Base-by-base conservation (phyloP, 495 filamentous ascomycete genomes). In the Chaetomium fimeti region DNA sequence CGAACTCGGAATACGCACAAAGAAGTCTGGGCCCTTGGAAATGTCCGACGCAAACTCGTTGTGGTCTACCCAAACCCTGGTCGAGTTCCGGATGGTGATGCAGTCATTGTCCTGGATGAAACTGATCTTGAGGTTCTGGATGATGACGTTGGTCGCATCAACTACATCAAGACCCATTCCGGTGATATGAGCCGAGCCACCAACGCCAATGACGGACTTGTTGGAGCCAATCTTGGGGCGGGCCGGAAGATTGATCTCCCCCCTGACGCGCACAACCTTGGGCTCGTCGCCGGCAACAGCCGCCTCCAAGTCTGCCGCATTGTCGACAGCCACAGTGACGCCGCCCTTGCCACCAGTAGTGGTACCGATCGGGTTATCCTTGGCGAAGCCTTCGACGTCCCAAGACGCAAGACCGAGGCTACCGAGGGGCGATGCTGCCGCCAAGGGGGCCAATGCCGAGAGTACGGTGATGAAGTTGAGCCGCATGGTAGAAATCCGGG, bases 21-120 rank as follows among this genome's bases (percentile, higher is more conserved):
- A 88, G 69, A 84, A 84, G 75, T 89, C 87, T 61, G 86, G 87
- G 69, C 78, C 82, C 65, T 84, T 76, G 64, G 77, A 75, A 20
- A 73, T 71, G 73, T 88, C 82, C 24, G 81, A 84, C 12, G 81
- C 82, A 8, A 90, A 77, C 71, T 90, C 87, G 71, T 79, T 80
- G 74, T 89, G 87, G 72, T 90, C 87, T 43, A 89, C 75, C 86
- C 87, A 89, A 28, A 89, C 80, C 55, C 88, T 84, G 53, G 72
- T 84, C 32, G 68, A 68, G 65, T 66, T 66, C 68, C 81, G 79
- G 53, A 89, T 80, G 59, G 76, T 82, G 68, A 89, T 84, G 56
- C 83, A 83, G 72, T 89, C 87, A 64, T 85, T 81, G 20, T 77
- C 77, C 9, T 79, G 80, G 27, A 88, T 86, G 57, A 86, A 86